phyloP scores from a whole-genome alignment of 1,139 yeast species.

The Oligophagozyma castellii region DNA sequence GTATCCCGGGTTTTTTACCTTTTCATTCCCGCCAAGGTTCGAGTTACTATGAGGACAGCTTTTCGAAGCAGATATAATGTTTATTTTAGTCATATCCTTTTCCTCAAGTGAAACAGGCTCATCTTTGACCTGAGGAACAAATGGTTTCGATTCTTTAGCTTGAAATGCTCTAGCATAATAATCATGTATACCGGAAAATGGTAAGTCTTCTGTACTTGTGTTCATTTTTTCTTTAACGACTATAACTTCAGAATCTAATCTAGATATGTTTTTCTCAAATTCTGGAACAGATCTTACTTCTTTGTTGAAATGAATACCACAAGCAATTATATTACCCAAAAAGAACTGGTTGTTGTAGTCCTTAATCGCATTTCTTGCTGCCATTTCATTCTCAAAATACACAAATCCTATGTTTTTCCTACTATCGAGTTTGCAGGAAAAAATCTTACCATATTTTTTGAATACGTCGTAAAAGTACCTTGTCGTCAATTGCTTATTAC shows the following conservation, averaged over 20 bases:
- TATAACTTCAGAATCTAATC: constrained; percentile 13
- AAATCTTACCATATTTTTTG: constrained; percentile 28
- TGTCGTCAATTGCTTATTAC: constrained; percentile 24
- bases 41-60: too few species aligned
- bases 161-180: constrained; percentile 1
- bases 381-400: constrained; percentile 28
- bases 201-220: constrained; percentile 10
- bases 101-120: not conserved
- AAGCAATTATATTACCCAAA: constrained; percentile 21
- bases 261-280: constrained; percentile 15
- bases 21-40: constrained; percentile 8
- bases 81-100: constrained; percentile 1
- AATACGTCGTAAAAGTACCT: constrained; percentile 33
- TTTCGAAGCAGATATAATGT: too few species aligned
- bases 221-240: constrained; percentile 13
- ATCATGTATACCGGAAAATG: too few species aligned
- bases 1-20: constrained; percentile 1
- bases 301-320: constrained; percentile 33
- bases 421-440: constrained; percentile 33
- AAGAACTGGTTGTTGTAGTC: constrained; percentile 23
- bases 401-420: constrained; percentile 34
- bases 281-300: constrained; percentile 24
- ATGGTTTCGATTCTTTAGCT: constrained; percentile 1
- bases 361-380: constrained; percentile 30
- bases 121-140: not conserved